Evolutionary conservation across 1,139 yeast genomes (phyloP), one percentile per base, ranked within the genome.

Genomic region (Magnusiomyces ingens): DNA sequence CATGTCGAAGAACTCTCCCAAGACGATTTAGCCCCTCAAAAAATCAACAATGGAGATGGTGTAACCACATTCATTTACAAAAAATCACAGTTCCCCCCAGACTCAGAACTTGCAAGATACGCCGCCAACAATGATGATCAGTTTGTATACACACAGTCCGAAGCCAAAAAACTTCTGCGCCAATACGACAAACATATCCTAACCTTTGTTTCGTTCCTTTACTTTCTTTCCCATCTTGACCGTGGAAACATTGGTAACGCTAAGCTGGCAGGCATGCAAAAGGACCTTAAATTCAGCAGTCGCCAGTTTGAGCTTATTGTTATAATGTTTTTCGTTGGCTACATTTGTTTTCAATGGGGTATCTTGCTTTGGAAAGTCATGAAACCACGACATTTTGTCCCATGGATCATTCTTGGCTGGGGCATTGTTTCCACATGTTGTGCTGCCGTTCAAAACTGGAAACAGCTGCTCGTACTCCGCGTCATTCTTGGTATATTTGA

Each of bases 201-300:
- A 11, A 47, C 50, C 3, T 47, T 47, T 17, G 35, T 47, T 3
- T 36, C 42, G 8, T 47, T 47, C 15, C 15, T 47, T 15, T 37
- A 40, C 21, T 47, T 47, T 36, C 36, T 47, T 12, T 47, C 50
- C 11, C 43, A 47, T 18, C 22, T 47, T n/a, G 50, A 47, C 22
- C 43, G 50, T 4, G 48, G 45, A 15, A 79, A 79, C 60, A 65
- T 79, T 48, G 68, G 75, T 17, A 75, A 76, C 55, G 82, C 83
- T 2, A 75, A 76, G 58, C 78, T 75, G 8, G 75, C 79, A 1
- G 83, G 83, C 0, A 71, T 80, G 76, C 67, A 69, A 55, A 74
- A 71, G 48, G 80, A 75, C 52, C 63, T 79, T 47, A 60, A 67
- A 5, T 66, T 80, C 67, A 56, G 67, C 12, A 77, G 79, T 12